Percentiles rank a stretch among this genome's conserved stretches.
Conservation (phyloP, 805 yeast genomes). For the Saccharomycopsis guyanensis region DNA sequence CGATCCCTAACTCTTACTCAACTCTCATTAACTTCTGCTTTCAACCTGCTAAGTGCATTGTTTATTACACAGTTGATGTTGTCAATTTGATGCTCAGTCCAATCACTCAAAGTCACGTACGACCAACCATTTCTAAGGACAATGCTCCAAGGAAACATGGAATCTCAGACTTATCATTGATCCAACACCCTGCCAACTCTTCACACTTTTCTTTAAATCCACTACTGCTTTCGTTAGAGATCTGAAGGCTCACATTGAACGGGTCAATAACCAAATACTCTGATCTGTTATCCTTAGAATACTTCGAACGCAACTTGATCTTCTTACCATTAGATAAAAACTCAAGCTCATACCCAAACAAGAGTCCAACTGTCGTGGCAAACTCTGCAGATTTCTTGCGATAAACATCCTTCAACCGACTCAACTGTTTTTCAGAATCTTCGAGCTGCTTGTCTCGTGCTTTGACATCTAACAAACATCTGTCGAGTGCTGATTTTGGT, state of each 20-base stretch:
- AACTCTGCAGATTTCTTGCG: conserved; percentile 64
- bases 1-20: too few relatives aligned
- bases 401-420: conserved; percentile 48
- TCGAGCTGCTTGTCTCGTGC: conserved; percentile 40
- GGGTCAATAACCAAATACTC: conserved; percentile 53
- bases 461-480: conserved; percentile 47
- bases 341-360: conserved; percentile 69
- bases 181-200: conserved; percentile 57
- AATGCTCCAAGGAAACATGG: conserved; percentile 75
- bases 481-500: conserved; percentile 58
- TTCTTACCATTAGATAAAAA: conserved; percentile 45
- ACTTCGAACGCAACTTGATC: conserved; percentile 47
- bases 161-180: conserved; percentile 57
- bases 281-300: conserved; percentile 30
- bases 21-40: too few relatives aligned
- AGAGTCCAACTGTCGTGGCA: conserved; percentile 53
- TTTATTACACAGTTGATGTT: too few relatives aligned
- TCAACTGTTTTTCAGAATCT: conserved; percentile 43
- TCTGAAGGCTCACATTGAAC: conserved; percentile 45
- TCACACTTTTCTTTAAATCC: conserved; percentile 26
- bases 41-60: too few relatives aligned
- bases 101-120: too few relatives aligned
- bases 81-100: too few relatives aligned
- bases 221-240: conserved; percentile 33
- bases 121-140: conserved; percentile 55